Evolutionary conservation across 129 eudicot genomes (phyloP), one percentile per base, ranked within the genome.

Genomic region (Helianthus tuberosus): DNA sequence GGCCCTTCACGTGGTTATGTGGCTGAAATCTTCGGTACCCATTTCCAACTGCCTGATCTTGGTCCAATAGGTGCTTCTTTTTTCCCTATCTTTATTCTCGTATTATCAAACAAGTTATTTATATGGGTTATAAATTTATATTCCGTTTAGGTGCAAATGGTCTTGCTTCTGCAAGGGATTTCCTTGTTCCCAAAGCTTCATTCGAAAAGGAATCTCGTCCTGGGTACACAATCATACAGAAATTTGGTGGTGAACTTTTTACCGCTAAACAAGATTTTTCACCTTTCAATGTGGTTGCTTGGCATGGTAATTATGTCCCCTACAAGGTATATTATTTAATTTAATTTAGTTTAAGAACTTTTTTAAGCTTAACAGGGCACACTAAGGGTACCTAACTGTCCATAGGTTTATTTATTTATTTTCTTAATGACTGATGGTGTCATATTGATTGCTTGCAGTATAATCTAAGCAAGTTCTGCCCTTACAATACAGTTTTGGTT

Each of bases 291-390:
- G 99, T 91, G 67, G 99, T 87, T 44, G 99, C 99, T 23, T 95
- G 99, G 99, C 99, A 95, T 80, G 99, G 99, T 17, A 95, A 95
- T 55, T 95, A 95, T 87, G 97, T 75, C 13, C 99, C 99, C 13
- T 95, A 88, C 61, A 95, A 95, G 99, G 99, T 89, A 78, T 15
- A 71, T 32, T 32, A 32, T 32, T 2, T 32, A 32, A 32, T 32
- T 32, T 32, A 32, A 32, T 32, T 58, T 59, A 25, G 36, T 32
- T 62, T 64, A 38, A 36, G 46, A 32, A 32, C 23, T n/a, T 3
- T n/a, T 36, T 36, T 14, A 63, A 36, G 49, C 68, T 63, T 63
- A 35, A 35, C 7, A 1, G 68, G 8, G 5, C 23, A 35, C 9
- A 6, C 3, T 35, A 36, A 36, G 12, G 25, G 68, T n/a, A 63